Evolutionary conservation across 768 basidiomycete species (phyloP).

Genomic region (Boletus rubropictus): DNA sequence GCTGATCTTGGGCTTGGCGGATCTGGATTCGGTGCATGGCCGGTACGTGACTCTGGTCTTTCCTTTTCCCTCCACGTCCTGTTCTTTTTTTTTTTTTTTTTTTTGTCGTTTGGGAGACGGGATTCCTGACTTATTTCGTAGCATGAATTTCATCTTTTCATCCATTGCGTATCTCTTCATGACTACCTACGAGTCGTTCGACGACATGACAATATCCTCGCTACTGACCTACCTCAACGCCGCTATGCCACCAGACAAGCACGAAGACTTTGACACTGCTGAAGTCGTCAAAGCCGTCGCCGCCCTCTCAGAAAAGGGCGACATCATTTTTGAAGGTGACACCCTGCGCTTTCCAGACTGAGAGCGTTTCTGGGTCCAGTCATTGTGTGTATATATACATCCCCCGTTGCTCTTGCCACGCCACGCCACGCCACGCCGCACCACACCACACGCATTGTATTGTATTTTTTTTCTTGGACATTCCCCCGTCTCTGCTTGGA

Average conservation of each 20-base stretch:
- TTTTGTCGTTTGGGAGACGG: conserved; percentile 2
- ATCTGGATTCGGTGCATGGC: conserved; percentile 54
- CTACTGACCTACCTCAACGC: conserved; percentile 70
- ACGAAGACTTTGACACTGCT: conserved; percentile 75
- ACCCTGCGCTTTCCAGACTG: conserved; percentile 28
- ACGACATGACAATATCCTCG: conserved; percentile 66
- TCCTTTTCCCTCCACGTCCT: background rate
- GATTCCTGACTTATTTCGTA: conserved; percentile 21
- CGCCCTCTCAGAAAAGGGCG: conserved; percentile 41
- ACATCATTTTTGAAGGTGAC: conserved; percentile 50
- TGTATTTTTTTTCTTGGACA: conserved; percentile 24
- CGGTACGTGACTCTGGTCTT: conserved; percentile 45
- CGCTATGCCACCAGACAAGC: conserved; percentile 70
- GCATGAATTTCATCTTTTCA: conserved; percentile 53
- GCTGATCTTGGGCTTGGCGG: conserved; percentile 39
- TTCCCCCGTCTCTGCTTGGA: conserved; percentile 1
- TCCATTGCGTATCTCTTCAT: conserved; percentile 61
- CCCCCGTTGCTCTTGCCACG: background rate
- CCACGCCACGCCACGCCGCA: background rate
- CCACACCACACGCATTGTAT: background rate
- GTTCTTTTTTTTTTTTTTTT: conserved; percentile 1
- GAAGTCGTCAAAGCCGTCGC: conserved; percentile 56
- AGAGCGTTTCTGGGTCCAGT: background rate
- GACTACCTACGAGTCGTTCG: conserved; percentile 59
- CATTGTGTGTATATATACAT: background rate